phyloP scores from a whole-genome alignment of 2,329 filamentous ascomycete species.

The Penicillium griseofulvum region DNA sequence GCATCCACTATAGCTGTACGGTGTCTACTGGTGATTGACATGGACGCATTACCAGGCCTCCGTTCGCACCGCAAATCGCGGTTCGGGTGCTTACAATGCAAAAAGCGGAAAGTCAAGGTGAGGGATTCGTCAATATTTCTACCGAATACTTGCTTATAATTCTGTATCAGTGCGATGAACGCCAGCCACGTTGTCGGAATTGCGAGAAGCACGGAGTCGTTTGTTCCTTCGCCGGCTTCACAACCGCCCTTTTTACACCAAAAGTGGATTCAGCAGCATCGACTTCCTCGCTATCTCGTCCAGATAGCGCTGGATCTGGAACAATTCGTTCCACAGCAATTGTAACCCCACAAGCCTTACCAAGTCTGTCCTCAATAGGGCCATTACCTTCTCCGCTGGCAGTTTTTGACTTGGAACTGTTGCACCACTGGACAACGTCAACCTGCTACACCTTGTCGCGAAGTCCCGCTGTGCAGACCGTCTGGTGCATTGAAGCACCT shows the following conservation, averaged over 20 bases:
- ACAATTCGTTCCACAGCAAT: not conserved
- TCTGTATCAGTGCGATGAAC: conserved; percentile 27
- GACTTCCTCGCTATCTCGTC: not conserved
- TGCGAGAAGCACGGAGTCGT: conserved; percentile 22
- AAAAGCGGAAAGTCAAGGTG: conserved; percentile 31
- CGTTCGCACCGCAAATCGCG: conserved; percentile 29
- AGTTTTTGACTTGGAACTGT: conserved; percentile 50
- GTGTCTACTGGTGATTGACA: not conserved
- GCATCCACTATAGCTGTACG: not conserved
- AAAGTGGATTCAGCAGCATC: not conserved
- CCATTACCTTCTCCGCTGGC: conserved; percentile 10
- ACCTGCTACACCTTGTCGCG: conserved; percentile 50
- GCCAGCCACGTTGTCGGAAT: conserved; percentile 25
- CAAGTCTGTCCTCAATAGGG: not conserved
- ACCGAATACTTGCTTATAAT: not conserved
- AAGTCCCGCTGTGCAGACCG: conserved; percentile 42
- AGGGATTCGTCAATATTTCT: not conserved
- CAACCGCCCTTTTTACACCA: not conserved
- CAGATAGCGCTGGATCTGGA: not conserved
- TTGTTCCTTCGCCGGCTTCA: conserved; percentile 17
- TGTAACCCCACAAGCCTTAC: not conserved
- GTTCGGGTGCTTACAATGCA: conserved; percentile 28
- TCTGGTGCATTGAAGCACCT: conserved; percentile 51
- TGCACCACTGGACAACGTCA: conserved; percentile 53
- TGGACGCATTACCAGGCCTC: conserved; percentile 10